phyloP scores from a whole-genome alignment of 2,329 filamentous ascomycete species.

The Paecilomyces dactylethromorphus region DNA sequence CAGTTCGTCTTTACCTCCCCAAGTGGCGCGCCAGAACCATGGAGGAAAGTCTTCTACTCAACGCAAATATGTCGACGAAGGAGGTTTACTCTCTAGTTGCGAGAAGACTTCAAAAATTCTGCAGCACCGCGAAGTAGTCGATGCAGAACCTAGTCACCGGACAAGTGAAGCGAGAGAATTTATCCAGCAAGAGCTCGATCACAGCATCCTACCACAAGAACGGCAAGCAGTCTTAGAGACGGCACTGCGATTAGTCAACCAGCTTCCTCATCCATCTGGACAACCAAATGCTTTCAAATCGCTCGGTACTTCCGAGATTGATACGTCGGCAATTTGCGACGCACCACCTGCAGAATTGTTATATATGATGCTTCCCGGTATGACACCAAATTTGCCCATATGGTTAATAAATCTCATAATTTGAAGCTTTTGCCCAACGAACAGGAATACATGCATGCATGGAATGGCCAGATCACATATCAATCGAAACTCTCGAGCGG shows the following conservation, averaged over 20 bases:
- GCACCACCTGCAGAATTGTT: too few species aligned
- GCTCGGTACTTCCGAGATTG: conserved; percentile 2
- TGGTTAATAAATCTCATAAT: not conserved
- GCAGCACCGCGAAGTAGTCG: conserved; percentile 5
- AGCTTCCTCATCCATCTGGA: conserved; percentile 6
- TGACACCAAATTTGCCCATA: too few species aligned
- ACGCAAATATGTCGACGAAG: too few species aligned
- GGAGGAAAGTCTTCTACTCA: too few species aligned
- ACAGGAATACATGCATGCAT: not conserved
- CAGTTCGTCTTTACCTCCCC: too few species aligned
- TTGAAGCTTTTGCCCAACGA: conserved; percentile 15
- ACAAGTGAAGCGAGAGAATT: conserved; percentile 16
- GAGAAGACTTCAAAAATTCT: not conserved
- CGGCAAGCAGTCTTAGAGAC: conserved; percentile 13
- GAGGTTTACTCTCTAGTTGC: too few species aligned
- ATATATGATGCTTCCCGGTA: too few species aligned
- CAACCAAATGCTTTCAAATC: conserved; percentile 2
- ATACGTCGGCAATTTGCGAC: too few species aligned
- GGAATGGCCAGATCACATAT: conserved; percentile 22
- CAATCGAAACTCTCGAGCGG: conserved; percentile 11
- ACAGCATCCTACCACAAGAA: conserved; percentile 11
- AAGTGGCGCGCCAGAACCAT: too few species aligned
- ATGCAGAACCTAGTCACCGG: conserved; percentile 15
- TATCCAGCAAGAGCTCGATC: conserved; percentile 16
- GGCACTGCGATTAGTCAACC: conserved; percentile 15